Evolutionary conservation across 352 stramenopile genomes (phyloP).

Genomic region (Lagenidium giganteum): DNA sequence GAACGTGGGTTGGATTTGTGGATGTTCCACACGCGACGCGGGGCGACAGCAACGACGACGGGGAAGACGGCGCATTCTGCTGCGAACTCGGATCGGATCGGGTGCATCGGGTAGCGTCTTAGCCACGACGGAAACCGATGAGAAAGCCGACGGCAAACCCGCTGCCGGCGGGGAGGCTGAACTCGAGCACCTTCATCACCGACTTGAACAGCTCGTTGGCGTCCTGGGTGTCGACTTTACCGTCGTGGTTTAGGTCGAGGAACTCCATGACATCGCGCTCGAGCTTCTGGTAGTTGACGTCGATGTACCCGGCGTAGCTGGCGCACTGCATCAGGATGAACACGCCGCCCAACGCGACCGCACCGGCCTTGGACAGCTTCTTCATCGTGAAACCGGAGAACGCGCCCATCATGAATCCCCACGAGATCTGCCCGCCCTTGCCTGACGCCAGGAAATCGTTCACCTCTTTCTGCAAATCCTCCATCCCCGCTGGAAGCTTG

Average conservation of each 20-base stretch:
- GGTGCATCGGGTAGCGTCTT: too few species aligned
- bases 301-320: constrained; percentile 82
- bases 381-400: constrained; percentile 84
- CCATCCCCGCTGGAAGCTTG: too few species aligned
- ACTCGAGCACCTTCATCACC: constrained; percentile 59
- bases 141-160: constrained; percentile 56
- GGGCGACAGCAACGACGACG: too few species aligned
- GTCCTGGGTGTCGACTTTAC: constrained; percentile 53
- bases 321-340: constrained; percentile 83
- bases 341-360: constrained; percentile 62
- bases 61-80: too few species aligned
- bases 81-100: too few species aligned
- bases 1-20: too few species aligned
- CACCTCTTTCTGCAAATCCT: constrained; percentile 35
- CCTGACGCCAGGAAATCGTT: constrained; percentile 46
- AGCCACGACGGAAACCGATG: constrained; percentile 57
- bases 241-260: constrained; percentile 67
- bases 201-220: constrained; percentile 53
- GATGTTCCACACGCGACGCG: too few species aligned
- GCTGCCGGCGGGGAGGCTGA: constrained; percentile 54
- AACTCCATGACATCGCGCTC: constrained; percentile 51
- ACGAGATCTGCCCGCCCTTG: constrained; percentile 66
- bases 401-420: constrained; percentile 82
- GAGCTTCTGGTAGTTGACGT: constrained; percentile 88
- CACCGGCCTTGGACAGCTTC: constrained; percentile 84